A percentile compares a stretch with the other conserved stretches of the same genome.
These are phyloP conservation scores for Leishmania turanica DNA, from an alignment of 208 protist species.

Conservation along the genomic window DNA sequence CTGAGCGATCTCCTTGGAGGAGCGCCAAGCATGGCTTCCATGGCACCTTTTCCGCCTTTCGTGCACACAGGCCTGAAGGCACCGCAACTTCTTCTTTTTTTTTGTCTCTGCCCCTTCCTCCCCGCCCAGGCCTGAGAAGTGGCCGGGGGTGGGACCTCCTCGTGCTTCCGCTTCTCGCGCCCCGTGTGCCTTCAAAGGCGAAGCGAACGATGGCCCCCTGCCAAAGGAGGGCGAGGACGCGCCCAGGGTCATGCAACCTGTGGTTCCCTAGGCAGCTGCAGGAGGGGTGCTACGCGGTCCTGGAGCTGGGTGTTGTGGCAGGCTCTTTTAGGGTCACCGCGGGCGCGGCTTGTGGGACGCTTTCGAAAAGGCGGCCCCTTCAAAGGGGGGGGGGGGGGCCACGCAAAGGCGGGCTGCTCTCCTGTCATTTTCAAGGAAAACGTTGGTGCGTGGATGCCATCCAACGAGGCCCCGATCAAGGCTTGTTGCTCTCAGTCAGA, in stretches of 20 bases:
- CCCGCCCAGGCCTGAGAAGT: background rate
- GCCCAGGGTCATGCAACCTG: constrained; percentile 15
- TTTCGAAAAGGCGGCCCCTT: background rate
- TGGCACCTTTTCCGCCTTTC: no score
- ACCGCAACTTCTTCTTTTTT: background rate
- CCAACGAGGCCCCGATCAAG: background rate
- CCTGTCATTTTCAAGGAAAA: background rate
- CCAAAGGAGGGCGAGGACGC: background rate
- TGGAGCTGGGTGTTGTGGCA: constrained; percentile 17
- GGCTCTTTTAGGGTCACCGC: background rate
- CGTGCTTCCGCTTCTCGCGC: background rate
- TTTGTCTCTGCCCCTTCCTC: background rate
- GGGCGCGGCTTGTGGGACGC: constrained; percentile 4
- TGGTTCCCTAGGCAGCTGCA: background rate
- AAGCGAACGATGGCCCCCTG: background rate
- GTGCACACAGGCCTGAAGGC: no score
- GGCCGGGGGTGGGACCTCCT: no score
- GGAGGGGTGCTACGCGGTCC: constrained; percentile 2
- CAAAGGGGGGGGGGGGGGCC: background rate
- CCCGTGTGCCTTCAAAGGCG: background rate
- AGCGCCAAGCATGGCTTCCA: no score
- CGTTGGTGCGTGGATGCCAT: background rate
- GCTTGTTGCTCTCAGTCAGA: no score
- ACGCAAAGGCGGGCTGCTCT: background rate
- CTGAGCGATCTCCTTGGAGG: no score